Conservation (phyloP, 306 rosid genomes). For the Astragalus membranaceus region DNA sequence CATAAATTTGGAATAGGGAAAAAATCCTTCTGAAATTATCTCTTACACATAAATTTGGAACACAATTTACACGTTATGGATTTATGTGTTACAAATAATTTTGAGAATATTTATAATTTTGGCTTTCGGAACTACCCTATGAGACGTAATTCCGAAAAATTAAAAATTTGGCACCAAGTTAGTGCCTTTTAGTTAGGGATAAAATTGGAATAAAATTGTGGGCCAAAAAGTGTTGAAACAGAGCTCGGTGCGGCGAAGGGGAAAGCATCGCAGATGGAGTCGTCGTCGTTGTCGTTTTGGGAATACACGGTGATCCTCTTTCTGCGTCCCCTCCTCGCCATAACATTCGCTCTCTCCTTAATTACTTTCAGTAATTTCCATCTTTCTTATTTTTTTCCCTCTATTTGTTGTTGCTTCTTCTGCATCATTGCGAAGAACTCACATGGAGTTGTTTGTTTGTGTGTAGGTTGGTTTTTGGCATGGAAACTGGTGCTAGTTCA, state of each 20-base stretch:
- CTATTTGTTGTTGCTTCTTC: not conserved
- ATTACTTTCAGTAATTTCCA: conserved; percentile 43
- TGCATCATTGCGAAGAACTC: not conserved
- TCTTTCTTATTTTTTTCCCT: not conserved
- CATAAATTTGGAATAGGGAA: no score
- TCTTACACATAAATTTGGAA: no score
- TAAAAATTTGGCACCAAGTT: no score
- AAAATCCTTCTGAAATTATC: no score
- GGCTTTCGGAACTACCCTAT: no score
- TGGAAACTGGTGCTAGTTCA: conserved; percentile 90
- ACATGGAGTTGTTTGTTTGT: not conserved
- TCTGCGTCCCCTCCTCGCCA: conserved; percentile 58
- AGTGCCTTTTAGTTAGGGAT: no score
- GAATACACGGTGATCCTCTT: conserved; percentile 37
- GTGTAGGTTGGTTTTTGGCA: conserved; percentile 75
- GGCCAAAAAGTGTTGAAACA: no score
- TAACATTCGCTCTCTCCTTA: conserved; percentile 46
- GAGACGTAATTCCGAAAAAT: no score
- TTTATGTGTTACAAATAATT: no score
- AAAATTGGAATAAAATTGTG: no score
- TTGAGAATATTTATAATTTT: no score
- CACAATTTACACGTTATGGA: no score
- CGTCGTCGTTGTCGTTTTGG: conserved; percentile 26
- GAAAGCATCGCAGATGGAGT: not conserved
- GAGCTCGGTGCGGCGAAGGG: not conserved